Conservation (phyloP, 345 rosid genomes). For the Corymbia maculata region DNA sequence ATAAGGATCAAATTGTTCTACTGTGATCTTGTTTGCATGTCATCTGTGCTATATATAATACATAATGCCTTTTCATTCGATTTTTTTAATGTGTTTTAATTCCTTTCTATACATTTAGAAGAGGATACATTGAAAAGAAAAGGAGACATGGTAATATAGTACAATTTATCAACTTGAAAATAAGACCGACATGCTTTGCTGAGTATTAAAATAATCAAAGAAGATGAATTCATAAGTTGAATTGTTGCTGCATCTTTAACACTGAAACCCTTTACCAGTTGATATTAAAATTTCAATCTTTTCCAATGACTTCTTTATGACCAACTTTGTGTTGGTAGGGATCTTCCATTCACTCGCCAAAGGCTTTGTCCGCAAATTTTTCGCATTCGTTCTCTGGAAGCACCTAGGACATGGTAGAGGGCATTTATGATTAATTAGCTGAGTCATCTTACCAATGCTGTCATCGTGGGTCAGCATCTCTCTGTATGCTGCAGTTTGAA, state of each 20-base stretch:
- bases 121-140: background rate
- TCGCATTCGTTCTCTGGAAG: background rate
- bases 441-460: background rate
- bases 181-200: background rate
- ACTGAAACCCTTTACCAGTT: background rate
- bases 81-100: background rate
- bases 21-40: background rate
- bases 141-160: background rate
- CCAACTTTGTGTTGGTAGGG: fast-evolving
- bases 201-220: background rate
- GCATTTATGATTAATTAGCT: background rate
- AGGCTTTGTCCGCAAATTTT: background rate
- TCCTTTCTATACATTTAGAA: background rate
- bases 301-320: background rate
- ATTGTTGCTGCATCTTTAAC: background rate
- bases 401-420: background rate
- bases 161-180: background rate
- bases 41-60: background rate
- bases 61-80: background rate
- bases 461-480: background rate
- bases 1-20: background rate
- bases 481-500: background rate
- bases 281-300: background rate
- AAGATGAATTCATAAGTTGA: background rate
- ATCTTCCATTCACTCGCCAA: background rate